Conservation (phyloP, 2,329 filamentous ascomycete genomes). For the Aplosporella prunicola region DNA sequence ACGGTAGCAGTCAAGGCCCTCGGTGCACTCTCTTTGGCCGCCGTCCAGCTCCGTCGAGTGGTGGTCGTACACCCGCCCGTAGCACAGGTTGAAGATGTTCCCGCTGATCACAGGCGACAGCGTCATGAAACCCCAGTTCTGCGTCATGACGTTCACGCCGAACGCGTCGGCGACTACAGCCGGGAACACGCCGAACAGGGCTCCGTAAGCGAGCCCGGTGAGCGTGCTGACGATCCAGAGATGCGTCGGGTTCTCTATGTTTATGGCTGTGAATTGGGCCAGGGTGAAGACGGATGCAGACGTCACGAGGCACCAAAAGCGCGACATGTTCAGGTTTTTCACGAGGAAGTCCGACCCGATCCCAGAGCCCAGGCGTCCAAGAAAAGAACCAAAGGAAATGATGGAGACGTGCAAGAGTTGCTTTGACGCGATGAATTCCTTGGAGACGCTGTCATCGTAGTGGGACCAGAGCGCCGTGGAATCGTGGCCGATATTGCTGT, state of each 20-base stretch:
- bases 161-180: slow-evolving; percentile 81
- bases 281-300: slow-evolving; percentile 68
- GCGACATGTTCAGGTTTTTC: slow-evolving; percentile 67
- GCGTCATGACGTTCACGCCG: slow-evolving; percentile 76
- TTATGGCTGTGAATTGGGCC: slow-evolving; percentile 68
- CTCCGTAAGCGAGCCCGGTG: slow-evolving; percentile 83
- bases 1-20: slow-evolving; percentile 73
- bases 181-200: slow-evolving; percentile 88
- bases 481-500: slow-evolving; percentile 73
- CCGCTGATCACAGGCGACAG: slow-evolving; percentile 78
- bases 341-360: slow-evolving; percentile 87
- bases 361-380: slow-evolving; percentile 61
- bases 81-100: slow-evolving; percentile 87
- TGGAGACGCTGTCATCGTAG: slow-evolving; percentile 63
- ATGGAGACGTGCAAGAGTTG: slow-evolving; percentile 93
- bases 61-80: slow-evolving; percentile 71
- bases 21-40: slow-evolving; percentile 64
- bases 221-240: slow-evolving; percentile 71
- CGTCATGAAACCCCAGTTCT: slow-evolving; percentile 97
- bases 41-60: slow-evolving; percentile 61
- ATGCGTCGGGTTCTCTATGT: slow-evolving; percentile 64
- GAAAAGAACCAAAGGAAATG: slow-evolving; percentile 79
- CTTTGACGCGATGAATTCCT: slow-evolving; percentile 66
- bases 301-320: slow-evolving; percentile 81
- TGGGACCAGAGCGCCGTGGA: slow-evolving; percentile 77